A percentile compares a stretch with the other conserved stretches of the same genome.
Conservation (phyloP, 768 basidiomycete genomes). For the Inosperma sp. region DNA sequence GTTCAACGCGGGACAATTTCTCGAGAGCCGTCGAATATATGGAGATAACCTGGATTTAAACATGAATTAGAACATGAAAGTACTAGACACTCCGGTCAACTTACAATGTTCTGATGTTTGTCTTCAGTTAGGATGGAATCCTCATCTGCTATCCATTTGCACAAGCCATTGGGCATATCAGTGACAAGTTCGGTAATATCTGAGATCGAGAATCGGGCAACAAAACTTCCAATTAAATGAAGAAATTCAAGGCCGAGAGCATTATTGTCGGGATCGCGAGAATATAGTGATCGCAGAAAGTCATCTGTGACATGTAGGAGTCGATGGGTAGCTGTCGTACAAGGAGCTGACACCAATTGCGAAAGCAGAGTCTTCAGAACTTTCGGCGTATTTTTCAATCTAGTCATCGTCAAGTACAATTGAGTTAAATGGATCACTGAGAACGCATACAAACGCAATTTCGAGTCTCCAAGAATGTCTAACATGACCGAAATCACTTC, state of each 20-base stretch:
- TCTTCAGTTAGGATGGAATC: conserved; percentile 34
- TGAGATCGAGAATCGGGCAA: conserved; percentile 25
- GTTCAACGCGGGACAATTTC: conserved; percentile 34
- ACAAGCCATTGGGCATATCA: conserved; percentile 36
- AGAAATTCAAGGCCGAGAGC: conserved; percentile 32
- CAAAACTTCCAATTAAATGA: conserved; percentile 28
- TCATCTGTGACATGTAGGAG: conserved; percentile 13
- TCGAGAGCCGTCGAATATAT: conserved; percentile 46
- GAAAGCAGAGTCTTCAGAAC: conserved; percentile 11
- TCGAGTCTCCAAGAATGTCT: conserved; percentile 25
- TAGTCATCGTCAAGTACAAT: neutral
- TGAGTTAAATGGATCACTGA: neutral
- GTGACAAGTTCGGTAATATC: conserved; percentile 34
- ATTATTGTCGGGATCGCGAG: conserved; percentile 22
- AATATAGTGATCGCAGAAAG: conserved; percentile 11
- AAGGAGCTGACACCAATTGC: conserved; percentile 1
- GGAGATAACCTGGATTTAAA: conserved; percentile 24
- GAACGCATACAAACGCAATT: conserved; percentile 10
- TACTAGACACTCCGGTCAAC: conserved; percentile 17
- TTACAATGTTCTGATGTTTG: conserved; percentile 47
- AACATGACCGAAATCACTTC: conserved; percentile 19
- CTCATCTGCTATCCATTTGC: conserved; percentile 52
- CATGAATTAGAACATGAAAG: neutral
- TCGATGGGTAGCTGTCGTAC: neutral
- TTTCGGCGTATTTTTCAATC: conserved; percentile 12